Evolutionary conservation across 345 rosid species (phyloP), one percentile per base, ranked within the genome.

Genomic region (Moringa oleifera): DNA sequence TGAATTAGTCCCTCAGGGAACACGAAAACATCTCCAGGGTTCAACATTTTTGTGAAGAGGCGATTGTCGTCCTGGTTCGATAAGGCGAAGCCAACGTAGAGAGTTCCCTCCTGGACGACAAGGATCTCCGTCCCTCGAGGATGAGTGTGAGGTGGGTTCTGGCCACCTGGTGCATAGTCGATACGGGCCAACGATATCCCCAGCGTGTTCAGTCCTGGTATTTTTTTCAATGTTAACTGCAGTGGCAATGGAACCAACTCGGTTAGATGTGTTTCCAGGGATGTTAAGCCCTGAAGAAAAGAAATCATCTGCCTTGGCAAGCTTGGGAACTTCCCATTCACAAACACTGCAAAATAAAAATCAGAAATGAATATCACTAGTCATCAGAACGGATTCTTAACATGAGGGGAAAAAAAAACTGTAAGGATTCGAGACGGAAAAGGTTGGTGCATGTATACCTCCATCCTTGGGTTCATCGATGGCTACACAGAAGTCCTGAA

Each of bases 111-210:
- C 0, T 28, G 5, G 41, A 77, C 75, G 0, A 69, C 20, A 0
- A 70, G 55, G 49, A 73, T 55, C 56, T 77, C 75, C 0, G 70
- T 20, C 23, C 51, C 77, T 33, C 73, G 72, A 18, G 73, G 70
- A 31, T 77, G 81, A 7, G 64, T 50, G 65, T 73, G 70, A 15
- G 77, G 81, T 6, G 81, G 70, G 55, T 73, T 77, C 17, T 45
- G n/a, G 23, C 81, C 77, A 17, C 64, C 65, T 7, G 75, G 72
- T 23, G 67, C 81, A 19, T 17, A 63, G 74, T 77, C 75, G 0
- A 77, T 33, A 49, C 77, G 68, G 1, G 2, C 77, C 20, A 55
- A 1, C 1, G 77, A 62, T 22, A 72, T 51, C 0, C 77, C 77
- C 0, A 55, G 66, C 18, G 75, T 66, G 74, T 72, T 70, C 1